Conservation (phyloP, 176 grass and related monocot genomes). For the Poa pratensis region DNA sequence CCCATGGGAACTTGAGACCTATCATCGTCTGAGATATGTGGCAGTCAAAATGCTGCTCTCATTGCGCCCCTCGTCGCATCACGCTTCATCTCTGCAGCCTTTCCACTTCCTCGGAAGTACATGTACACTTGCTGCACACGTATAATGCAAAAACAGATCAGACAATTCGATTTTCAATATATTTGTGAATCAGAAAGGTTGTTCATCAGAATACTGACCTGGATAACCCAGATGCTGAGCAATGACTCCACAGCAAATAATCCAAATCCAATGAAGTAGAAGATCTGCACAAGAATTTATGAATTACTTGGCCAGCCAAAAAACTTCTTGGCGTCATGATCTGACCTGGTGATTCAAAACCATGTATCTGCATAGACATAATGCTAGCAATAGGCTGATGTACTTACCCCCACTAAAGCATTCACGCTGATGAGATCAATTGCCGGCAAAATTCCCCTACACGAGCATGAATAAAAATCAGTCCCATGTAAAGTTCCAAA, state of each 20-base stretch:
- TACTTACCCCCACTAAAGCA: slow-evolving; percentile 81
- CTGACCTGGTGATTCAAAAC: neutral
- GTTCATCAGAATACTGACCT: slow-evolving; percentile 56
- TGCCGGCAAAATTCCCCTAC: slow-evolving; percentile 91
- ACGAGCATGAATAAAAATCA: slow-evolving; percentile 26
- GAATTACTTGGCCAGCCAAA: slow-evolving; percentile 20
- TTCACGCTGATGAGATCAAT: slow-evolving; percentile 77
- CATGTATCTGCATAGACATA: neutral
- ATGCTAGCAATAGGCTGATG: neutral
- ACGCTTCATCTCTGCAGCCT: slow-evolving; percentile 80
- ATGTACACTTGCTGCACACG: slow-evolving; percentile 89
- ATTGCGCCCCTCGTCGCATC: slow-evolving; percentile 78
- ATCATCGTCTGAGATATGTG: slow-evolving; percentile 36
- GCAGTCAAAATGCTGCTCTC: slow-evolving; percentile 75
- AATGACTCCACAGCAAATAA: slow-evolving; percentile 88
- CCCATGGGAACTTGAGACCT: slow-evolving; percentile 3
- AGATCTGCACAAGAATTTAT: slow-evolving; percentile 62
- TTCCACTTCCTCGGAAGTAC: slow-evolving; percentile 97
- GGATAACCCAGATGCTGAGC: slow-evolving; percentile 96
- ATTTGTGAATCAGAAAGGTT: neutral
- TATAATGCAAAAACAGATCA: slow-evolving; percentile 38
- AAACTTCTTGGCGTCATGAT: slow-evolving; percentile 1
- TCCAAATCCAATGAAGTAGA: slow-evolving; percentile 97
- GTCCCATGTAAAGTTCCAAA: neutral
- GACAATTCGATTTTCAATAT: neutral